Evolutionary conservation across 192 early-diverging fungal genomes (phyloP).

Genomic region (Gigaspora rosea): DNA sequence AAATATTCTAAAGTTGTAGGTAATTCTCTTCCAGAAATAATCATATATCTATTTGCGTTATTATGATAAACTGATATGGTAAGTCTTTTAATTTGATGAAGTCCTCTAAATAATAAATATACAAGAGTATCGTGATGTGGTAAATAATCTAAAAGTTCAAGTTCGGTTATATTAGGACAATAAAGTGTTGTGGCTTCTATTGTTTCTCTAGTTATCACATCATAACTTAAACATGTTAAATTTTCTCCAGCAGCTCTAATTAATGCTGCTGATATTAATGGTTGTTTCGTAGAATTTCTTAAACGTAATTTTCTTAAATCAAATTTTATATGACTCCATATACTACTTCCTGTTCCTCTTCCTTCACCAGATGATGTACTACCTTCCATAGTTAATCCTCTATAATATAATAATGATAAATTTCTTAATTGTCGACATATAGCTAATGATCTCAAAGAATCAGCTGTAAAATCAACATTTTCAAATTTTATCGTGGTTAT

Average conservation of each 20-base stretch:
- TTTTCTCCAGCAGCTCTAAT: background rate
- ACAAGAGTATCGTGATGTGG: background rate
- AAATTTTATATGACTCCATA: background rate
- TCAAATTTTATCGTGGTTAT: background rate
- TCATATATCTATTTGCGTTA: background rate
- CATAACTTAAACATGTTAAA: background rate
- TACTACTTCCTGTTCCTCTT: background rate
- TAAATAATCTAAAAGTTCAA: background rate
- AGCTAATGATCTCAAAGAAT: background rate
- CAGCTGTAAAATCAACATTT: background rate
- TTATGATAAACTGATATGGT: background rate
- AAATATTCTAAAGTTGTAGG: background rate
- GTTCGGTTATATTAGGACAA: background rate
- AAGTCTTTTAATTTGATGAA: background rate
- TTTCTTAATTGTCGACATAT: background rate
- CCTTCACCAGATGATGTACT: background rate
- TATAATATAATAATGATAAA: background rate
- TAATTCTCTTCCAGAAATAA: background rate
- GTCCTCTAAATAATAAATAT: background rate
- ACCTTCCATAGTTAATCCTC: background rate
- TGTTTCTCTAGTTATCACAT: background rate
- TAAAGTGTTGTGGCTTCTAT: background rate
- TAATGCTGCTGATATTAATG: background rate
- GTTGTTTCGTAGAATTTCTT: background rate
- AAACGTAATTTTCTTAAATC: background rate